Evolutionary conservation across 345 rosid species (phyloP).

Genomic region (Citrus cavaleriei): DNA sequence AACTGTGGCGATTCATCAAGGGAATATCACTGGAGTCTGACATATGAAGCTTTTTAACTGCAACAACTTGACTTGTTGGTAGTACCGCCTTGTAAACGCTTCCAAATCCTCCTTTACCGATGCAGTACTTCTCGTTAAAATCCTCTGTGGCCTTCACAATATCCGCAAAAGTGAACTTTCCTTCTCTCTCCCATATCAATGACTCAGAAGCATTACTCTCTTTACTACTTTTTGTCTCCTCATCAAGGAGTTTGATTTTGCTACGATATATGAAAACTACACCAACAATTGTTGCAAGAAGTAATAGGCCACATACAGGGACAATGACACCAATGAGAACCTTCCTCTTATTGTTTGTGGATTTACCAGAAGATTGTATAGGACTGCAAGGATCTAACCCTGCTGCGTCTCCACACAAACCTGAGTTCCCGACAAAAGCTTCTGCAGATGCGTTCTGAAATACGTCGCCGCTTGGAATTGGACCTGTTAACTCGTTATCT

Average conservation of each 20-base stretch:
- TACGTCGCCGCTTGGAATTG: conserved; percentile 34
- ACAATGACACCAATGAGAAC: conserved; percentile 37
- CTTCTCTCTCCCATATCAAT: conserved; percentile 56
- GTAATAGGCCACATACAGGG: conserved; percentile 28
- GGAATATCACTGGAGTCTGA: conserved; percentile 39
- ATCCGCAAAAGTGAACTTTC: conserved; percentile 52
- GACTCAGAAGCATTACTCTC: conserved; percentile 20
- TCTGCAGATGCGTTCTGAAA: conserved; percentile 39
- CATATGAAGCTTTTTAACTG: conserved; percentile 50
- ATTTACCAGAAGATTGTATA: conserved; percentile 7
- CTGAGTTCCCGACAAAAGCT: conserved; percentile 47
- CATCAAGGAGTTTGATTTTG: conserved; percentile 21
- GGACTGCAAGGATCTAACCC: conserved; percentile 40
- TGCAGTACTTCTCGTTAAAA: conserved; percentile 46
- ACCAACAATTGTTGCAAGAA: conserved; percentile 15
- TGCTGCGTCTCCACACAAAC: conserved; percentile 49
- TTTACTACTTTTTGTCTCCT: conserved; percentile 20
- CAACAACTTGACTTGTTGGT: conserved; percentile 42
- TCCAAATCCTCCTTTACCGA: conserved; percentile 70
- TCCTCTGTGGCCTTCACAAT: conserved; percentile 52
- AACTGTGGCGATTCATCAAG: conserved; percentile 32
- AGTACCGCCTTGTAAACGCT: conserved; percentile 54
- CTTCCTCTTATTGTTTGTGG: conserved; percentile 18
- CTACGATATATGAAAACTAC: conserved; percentile 6
- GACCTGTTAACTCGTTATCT: conserved; percentile 47